These are phyloP conservation scores for Nymphaea thermarum DNA, from an alignment of 164 flowering plant genomes.

Conservation along the genomic window DNA sequence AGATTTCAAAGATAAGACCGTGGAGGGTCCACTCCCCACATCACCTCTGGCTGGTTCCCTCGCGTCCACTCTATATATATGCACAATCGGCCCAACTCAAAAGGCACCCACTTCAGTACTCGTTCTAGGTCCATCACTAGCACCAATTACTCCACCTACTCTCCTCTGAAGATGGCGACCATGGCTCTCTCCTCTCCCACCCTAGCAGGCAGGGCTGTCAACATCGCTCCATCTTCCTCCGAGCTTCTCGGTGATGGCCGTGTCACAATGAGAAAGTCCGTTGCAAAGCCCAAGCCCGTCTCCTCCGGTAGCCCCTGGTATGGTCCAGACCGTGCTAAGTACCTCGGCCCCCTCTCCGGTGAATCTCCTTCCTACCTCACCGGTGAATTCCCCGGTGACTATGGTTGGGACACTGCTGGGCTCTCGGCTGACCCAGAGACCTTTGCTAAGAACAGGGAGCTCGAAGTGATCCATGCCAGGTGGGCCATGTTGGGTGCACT, in stretches of 20 bases:
- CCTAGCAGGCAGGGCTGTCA: not conserved
- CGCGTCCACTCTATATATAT: not conserved
- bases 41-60: not conserved
- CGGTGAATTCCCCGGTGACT: conserved; percentile 10
- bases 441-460: conserved; percentile 40
- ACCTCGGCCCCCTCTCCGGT: conserved; percentile 3
- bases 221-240: not conserved
- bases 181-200: conserved; percentile 2
- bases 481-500: conserved; percentile 45
- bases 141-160: not conserved
- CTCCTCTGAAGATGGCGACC: not conserved
- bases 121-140: not conserved
- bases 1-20: not conserved
- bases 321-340: conserved; percentile 1
- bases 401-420: conserved; percentile 7
- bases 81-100: not conserved
- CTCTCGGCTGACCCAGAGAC: conserved; percentile 44
- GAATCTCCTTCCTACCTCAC: conserved; percentile 8
- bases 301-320: conserved; percentile 2
- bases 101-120: not conserved
- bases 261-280: not conserved
- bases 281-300: not conserved
- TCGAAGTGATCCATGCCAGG: conserved; percentile 31
- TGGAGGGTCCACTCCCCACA: not conserved
- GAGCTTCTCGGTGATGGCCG: conserved; percentile 1